Base-by-base conservation (phyloP, 495 filamentous ascomycete genomes). In the Neurospora sp. region DNA sequence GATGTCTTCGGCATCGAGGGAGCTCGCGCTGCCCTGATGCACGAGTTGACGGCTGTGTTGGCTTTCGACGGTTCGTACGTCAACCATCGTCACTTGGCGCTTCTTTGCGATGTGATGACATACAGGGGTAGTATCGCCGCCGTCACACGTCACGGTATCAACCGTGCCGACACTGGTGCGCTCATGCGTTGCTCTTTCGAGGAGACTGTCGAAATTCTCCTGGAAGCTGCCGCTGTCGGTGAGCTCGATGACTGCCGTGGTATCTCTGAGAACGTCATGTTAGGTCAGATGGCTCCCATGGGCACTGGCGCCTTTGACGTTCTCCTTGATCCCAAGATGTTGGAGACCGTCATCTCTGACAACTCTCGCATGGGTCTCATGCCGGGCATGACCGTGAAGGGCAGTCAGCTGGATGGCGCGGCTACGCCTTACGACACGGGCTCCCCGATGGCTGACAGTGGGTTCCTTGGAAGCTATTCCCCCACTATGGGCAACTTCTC, bases 131-230 rank as follows among this genome's bases (percentile, higher is more conserved):
- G 91, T 75, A 86, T 99, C 75, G 97, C 97, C 80, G 94, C 96
- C 7, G 94, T 98, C 70, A 98, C 96, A 72, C 93, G 96, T 81
- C 96, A 98, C 74, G 96, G 96, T 84, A 99, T 99, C 82, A 99
- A 99, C 83, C 89, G 96, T 75, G 92, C 94, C 14, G 96, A 99
- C 77, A 99, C 96, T 68, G 96, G 96, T 85, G 96, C 96, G 2
- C 85, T 99, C 77, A 99, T 99, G 96, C 90, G 96, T 79, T 99
- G 96, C 86, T 99, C 96, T 9, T 99, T 99, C 83, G 96, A 99
- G 83, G 96, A 99, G 78, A 99, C 96, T 0, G 96, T 99, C 40
- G 96, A 99, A 79, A 99, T 99, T 83, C 85, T 99, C 37, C 87
- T 98, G 39, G 96, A 99, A 73, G 96, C 96, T 44, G 96, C 96